A percentile compares a stretch with the other conserved stretches of the same genome.
These are phyloP conservation scores for Rhodotorula sp. DNA, from an alignment of 1,284 basidiomycete species.

Conservation along the genomic window DNA sequence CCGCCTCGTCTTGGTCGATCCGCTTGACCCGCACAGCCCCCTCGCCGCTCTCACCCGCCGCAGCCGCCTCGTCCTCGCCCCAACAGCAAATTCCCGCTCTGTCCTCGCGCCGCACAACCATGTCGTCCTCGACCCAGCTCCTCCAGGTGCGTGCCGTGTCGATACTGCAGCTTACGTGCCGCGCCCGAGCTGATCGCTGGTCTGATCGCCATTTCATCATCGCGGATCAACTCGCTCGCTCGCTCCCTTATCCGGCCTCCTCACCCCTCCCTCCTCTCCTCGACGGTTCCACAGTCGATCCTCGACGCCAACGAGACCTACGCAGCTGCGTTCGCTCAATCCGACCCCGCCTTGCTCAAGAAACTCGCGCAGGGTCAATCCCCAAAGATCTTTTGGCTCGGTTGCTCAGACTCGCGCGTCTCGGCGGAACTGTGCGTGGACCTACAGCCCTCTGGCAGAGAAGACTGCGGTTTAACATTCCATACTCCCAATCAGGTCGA, in stretches of 20 bases:
- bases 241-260: neutral
- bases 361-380: slow-evolving; percentile 63
- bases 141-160: neutral
- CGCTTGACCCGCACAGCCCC: too few relatives aligned
- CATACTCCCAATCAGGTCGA: slow-evolving; percentile 20
- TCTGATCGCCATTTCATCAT: neutral
- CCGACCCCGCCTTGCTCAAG: slow-evolving; percentile 65
- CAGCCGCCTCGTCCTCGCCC: neutral
- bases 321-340: slow-evolving; percentile 57
- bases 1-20: too few relatives aligned
- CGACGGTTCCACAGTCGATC: slow-evolving; percentile 18
- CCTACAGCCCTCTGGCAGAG: neutral
- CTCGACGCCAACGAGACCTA: slow-evolving; percentile 40
- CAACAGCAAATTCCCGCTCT: neutral
- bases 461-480: too few relatives aligned
- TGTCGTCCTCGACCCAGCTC: slow-evolving; percentile 11
- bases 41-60: neutral
- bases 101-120: neutral
- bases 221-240: neutral
- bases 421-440: slow-evolving; percentile 50
- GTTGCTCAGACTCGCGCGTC: slow-evolving; percentile 67
- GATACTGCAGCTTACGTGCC: too few relatives aligned
- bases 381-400: slow-evolving; percentile 75
- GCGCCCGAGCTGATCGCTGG: neutral
- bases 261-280: neutral